A percentile compares a stretch with the other conserved stretches of the same genome.
Evolutionary conservation across 352 stramenopile species (phyloP).

Genomic region (Pythium insidiosum): DNA sequence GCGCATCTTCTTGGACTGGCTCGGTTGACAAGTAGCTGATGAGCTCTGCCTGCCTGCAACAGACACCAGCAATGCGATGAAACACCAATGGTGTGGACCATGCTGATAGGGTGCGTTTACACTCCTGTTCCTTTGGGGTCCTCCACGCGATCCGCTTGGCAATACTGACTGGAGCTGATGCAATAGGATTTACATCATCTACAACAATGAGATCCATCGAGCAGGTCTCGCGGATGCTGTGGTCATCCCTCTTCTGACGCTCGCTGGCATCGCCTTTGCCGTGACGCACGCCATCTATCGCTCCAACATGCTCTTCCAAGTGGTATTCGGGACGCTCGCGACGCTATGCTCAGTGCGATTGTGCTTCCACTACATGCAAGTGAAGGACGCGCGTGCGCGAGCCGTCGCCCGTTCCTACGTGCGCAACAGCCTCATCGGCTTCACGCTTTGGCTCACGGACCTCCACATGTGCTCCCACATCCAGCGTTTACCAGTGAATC

Average conservation of each 20-base stretch:
- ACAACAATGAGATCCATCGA: slow-evolving; percentile 60
- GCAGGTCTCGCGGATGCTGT: slow-evolving; percentile 30
- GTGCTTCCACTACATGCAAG: slow-evolving; percentile 48
- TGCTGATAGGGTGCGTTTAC: too few relatives aligned
- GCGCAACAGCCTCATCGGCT: slow-evolving; percentile 47
- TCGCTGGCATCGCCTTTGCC: slow-evolving; percentile 51
- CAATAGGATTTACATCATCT: slow-evolving; percentile 83
- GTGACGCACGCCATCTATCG: slow-evolving; percentile 68
- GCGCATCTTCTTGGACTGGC: too few relatives aligned
- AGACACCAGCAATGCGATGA: too few relatives aligned
- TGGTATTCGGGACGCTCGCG: slow-evolving; percentile 64
- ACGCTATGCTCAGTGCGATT: slow-evolving; percentile 41
- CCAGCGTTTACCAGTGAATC: slow-evolving; percentile 52
- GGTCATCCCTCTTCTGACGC: slow-evolving; percentile 39
- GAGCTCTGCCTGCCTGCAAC: too few relatives aligned
- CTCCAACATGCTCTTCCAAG: slow-evolving; percentile 70
- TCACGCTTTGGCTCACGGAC: slow-evolving; percentile 68
- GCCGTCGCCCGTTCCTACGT: slow-evolving; percentile 57
- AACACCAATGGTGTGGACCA: too few relatives aligned
- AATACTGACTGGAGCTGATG: too few relatives aligned
- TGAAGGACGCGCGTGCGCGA: slow-evolving; percentile 40
- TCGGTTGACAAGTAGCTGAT: slow-evolving; percentile 81
- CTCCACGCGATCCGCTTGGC: too few relatives aligned
- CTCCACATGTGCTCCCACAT: slow-evolving; percentile 70
- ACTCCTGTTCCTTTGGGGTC: too few relatives aligned